These are phyloP conservation scores for Apophysomyces variabilis DNA, from an alignment of 371 early-diverging fungal species.

Conservation along the genomic window DNA sequence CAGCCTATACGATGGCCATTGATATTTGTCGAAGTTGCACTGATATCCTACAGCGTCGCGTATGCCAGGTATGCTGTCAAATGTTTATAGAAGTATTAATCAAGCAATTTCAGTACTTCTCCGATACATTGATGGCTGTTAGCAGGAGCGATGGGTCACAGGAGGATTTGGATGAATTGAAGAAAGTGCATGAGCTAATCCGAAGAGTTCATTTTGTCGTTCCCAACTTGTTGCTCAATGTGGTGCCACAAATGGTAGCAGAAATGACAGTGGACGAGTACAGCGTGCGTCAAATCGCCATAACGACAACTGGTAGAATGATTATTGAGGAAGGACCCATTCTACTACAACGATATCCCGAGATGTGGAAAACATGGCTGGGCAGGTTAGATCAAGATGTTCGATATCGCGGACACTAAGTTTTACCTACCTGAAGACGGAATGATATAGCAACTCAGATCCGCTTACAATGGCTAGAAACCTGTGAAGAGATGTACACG, in stretches of 20 bases:
- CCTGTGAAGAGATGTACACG: conserved; percentile 62
- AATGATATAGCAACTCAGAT: conserved; percentile 76
- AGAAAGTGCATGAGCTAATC: conserved; percentile 77
- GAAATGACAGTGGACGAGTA: conserved; percentile 84
- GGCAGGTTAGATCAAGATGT: conserved; percentile 54
- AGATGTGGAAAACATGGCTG: conserved; percentile 89
- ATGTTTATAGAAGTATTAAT: not conserved
- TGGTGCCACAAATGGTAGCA: conserved; percentile 94
- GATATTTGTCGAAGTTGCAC: conserved; percentile 79
- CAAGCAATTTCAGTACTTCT: conserved; percentile 63
- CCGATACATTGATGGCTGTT: conserved; percentile 69
- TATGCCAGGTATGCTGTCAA: conserved; percentile 70
- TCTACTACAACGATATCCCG: conserved; percentile 75
- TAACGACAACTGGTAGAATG: conserved; percentile 85
- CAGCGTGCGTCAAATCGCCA: conserved; percentile 79
- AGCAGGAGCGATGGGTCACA: conserved; percentile 47
- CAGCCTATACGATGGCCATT: conserved; percentile 79
- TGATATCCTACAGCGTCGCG: conserved; percentile 86
- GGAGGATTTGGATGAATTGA: conserved; percentile 67
- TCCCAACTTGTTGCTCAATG: conserved; percentile 83
- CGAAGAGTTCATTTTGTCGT: conserved; percentile 75
- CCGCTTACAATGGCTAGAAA: conserved; percentile 80
- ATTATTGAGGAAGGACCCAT: conserved; percentile 74
- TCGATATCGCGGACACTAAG: no score
- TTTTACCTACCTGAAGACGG: conserved; percentile 45